Conservation (phyloP, 2,329 filamentous ascomycete genomes). For the Diaporthe aspalathi region DNA sequence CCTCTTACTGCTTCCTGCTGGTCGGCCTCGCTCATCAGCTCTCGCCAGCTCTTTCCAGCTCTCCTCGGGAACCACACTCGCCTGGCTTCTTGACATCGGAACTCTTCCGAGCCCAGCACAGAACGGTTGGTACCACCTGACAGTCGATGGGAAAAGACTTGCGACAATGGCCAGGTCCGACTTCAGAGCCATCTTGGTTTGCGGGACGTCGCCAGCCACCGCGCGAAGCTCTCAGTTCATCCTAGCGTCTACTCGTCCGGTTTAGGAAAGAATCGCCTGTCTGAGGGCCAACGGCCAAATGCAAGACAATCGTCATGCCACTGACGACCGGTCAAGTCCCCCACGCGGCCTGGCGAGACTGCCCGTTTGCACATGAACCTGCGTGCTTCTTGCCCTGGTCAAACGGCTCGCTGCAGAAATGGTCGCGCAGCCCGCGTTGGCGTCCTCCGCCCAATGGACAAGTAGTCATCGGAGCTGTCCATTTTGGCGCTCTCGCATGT, state of each 20-base stretch:
- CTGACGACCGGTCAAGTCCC: conserved; percentile 21
- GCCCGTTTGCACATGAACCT: conserved; percentile 25
- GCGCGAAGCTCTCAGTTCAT: not conserved
- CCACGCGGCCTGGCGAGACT: conserved; percentile 15
- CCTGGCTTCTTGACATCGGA: not conserved
- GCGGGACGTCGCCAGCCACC: not conserved
- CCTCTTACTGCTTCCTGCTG: not conserved
- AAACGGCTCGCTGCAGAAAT: conserved; percentile 38
- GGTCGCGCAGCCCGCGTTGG: conserved; percentile 30
- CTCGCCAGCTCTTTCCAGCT: not conserved
- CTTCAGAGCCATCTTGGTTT: not conserved
- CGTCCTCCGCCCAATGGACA: conserved; percentile 27
- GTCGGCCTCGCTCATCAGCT: not conserved
- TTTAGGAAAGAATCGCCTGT: conserved; percentile 10
- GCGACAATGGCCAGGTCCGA: too few relatives aligned
- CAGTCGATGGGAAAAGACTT: not conserved
- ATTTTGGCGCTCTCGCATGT: conserved; percentile 21
- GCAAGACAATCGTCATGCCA: conserved; percentile 18
- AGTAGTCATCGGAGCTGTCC: conserved; percentile 31
- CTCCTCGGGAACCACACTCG: not conserved
- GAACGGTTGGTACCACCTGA: not conserved
- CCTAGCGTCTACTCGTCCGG: not conserved
- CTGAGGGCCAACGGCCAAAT: not conserved
- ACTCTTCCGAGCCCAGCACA: not conserved
- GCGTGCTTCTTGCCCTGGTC: conserved; percentile 28